Evolutionary conservation across 1,139 yeast genomes (phyloP).

Genomic region (Eremothecium coryli): DNA sequence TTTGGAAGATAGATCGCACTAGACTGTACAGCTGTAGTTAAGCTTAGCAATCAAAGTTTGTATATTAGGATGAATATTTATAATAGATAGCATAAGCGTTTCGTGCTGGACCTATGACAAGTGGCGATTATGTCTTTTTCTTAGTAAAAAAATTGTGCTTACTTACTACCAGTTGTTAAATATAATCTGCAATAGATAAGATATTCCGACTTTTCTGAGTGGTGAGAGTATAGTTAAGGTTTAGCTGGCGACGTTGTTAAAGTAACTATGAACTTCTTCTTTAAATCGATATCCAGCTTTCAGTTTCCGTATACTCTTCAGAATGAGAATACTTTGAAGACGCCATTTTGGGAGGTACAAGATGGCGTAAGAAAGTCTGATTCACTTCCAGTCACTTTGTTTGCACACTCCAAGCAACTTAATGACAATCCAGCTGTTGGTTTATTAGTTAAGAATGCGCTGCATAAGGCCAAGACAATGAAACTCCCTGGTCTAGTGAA

Average conservation of each 20-base stretch:
- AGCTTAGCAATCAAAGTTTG: no score
- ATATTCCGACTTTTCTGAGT: background rate
- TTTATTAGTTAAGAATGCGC: slow-evolving; percentile 52
- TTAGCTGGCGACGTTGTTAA: no score
- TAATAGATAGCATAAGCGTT: no score
- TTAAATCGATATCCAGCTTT: slow-evolving; percentile 27
- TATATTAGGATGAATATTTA: no score
- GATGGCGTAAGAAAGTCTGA: slow-evolving; percentile 34
- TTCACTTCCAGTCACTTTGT: slow-evolving; percentile 24
- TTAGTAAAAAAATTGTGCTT: no score
- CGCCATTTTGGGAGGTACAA: slow-evolving; percentile 36
- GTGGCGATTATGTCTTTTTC: no score
- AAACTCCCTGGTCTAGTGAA: slow-evolving; percentile 71
- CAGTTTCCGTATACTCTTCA: slow-evolving; percentile 27
- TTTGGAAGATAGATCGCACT: no score
- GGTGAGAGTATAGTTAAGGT: background rate
- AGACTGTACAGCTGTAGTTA: no score
- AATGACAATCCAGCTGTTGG: slow-evolving; percentile 7
- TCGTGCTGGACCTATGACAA: no score
- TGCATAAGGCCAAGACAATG: slow-evolving; percentile 55
- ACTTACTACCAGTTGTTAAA: no score
- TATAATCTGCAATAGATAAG: background rate
- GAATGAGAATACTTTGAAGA: slow-evolving; percentile 24
- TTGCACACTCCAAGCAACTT: slow-evolving; percentile 17
- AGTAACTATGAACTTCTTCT: slow-evolving; percentile 30